A percentile compares a stretch with the other conserved stretches of the same genome.
Conservation (phyloP, 179 eudicot genomes). For the Heliamphora pulchella region DNA sequence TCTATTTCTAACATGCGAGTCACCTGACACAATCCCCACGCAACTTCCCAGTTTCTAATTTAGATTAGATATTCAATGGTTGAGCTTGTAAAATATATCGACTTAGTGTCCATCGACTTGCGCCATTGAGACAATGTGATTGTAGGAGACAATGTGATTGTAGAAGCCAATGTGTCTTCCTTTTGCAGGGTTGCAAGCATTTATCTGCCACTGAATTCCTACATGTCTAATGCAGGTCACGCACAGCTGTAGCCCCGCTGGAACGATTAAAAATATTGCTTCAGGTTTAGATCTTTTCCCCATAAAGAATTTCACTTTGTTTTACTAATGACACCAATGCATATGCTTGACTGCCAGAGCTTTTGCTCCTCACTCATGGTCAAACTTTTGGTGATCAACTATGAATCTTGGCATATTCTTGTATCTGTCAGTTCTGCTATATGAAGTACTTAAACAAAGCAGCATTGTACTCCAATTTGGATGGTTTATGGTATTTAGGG, state of each 20-base stretch:
- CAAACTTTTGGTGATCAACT: not conserved
- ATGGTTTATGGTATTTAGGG: not conserved
- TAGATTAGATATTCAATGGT: not conserved
- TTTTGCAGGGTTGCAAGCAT: not conserved
- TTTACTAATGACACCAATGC: not conserved
- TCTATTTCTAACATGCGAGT: not conserved
- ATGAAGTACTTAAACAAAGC: not conserved
- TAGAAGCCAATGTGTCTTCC: not conserved
- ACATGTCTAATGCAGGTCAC: slow-evolving; percentile 45
- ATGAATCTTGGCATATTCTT: not conserved
- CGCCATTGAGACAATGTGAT: not conserved
- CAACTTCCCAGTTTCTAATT: not conserved
- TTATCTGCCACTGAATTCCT: slow-evolving; percentile 9
- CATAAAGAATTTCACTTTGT: not conserved
- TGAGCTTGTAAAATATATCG: not conserved
- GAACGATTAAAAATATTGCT: slow-evolving; percentile 74
- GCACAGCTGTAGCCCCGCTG: slow-evolving; percentile 86
- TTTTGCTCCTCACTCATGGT: slow-evolving; percentile 3
- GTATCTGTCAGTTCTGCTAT: not conserved
- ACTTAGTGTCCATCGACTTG: not conserved
- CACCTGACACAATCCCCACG: not conserved
- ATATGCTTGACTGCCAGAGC: not conserved
- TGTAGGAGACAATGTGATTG: not conserved
- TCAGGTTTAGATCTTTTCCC: slow-evolving; percentile 38
- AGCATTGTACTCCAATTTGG: not conserved